These are phyloP conservation scores for Sporisorium reilianum DNA, from an alignment of 1,284 basidiomycete genomes.

Conservation along the genomic window DNA sequence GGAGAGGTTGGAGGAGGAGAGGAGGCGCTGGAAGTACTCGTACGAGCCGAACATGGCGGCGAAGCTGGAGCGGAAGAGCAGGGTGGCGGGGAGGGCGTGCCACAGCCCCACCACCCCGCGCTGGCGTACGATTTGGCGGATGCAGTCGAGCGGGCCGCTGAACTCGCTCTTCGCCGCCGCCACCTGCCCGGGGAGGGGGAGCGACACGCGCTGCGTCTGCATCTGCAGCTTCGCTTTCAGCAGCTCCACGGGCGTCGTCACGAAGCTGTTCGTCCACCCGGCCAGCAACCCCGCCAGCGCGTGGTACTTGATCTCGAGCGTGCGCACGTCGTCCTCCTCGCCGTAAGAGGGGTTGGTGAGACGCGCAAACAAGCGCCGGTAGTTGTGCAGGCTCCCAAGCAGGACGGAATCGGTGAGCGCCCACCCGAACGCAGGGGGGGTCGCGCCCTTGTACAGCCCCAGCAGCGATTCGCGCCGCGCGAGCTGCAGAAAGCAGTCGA, in stretches of 20 bases:
- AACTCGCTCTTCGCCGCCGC: constrained; percentile 33
- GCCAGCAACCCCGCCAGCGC: constrained; percentile 78
- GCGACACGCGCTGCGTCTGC: constrained; percentile 75
- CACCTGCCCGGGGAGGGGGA: constrained; percentile 37
- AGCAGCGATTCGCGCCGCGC: constrained; percentile 74
- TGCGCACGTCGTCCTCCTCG: constrained; percentile 31
- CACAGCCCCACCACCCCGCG: constrained; percentile 67
- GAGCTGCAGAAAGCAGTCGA: constrained; percentile 77
- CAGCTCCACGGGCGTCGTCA: constrained; percentile 76
- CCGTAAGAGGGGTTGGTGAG: constrained; percentile 22
- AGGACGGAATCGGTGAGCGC: constrained; percentile 80
- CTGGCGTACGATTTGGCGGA: constrained; percentile 61
- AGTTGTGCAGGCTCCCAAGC: constrained; percentile 76
- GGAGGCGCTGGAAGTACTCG: constrained; percentile 60
- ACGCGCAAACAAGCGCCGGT: constrained; percentile 39
- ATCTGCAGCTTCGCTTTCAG: constrained; percentile 80
- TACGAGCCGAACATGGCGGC: constrained; percentile 67
- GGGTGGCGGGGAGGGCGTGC: constrained; percentile 69
- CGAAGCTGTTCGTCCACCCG: constrained; percentile 78
- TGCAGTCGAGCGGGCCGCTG: constrained; percentile 68
- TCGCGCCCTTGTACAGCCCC: constrained; percentile 72
- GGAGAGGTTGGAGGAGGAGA: constrained; percentile 72
- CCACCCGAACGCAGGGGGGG: constrained; percentile 81
- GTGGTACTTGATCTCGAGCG: constrained; percentile 53
- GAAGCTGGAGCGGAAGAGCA: constrained; percentile 68